These are phyloP conservation scores for Plasmodium coatneyi DNA, from an alignment of 169 alveolate species.

Conservation along the genomic window DNA sequence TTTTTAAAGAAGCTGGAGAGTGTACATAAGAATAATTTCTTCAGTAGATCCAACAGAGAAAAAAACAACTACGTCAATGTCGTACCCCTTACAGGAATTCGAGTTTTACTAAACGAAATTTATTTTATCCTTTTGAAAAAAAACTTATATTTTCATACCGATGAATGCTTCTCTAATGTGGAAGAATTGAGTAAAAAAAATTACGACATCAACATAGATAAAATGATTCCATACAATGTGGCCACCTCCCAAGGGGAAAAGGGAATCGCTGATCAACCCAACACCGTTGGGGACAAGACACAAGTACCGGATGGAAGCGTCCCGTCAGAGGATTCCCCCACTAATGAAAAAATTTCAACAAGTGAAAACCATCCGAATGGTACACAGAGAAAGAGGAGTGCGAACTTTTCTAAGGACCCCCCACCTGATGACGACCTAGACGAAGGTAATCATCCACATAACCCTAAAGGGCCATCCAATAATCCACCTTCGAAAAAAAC, in stretches of 20 bases:
- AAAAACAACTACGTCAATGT: constrained; percentile 70
- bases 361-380: not conserved
- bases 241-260: not conserved
- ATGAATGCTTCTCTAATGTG: not conserved
- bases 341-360: not conserved
- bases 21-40: constrained; percentile 55
- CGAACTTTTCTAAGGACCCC: not conserved
- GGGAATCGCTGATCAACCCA: not conserved
- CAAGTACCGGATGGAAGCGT: not conserved
- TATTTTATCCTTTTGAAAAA: constrained; percentile 67
- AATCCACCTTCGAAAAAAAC: not conserved
- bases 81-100: constrained; percentile 65
- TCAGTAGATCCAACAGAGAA: constrained; percentile 29
- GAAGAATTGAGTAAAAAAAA: constrained; percentile 2
- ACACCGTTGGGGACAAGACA: not conserved
- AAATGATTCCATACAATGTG: constrained; percentile 19
- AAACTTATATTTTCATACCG: constrained; percentile 71
- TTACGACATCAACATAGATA: constrained; percentile 54
- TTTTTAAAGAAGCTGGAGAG: constrained; percentile 61
- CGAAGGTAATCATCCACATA: not conserved
- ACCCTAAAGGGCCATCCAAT: not conserved
- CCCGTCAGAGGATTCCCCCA: not conserved
- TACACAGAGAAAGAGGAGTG: not conserved
- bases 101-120: constrained; percentile 70
- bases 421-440: not conserved